Conservation (phyloP, 208 protist species). For the Leishmania gerbilli region DNA sequence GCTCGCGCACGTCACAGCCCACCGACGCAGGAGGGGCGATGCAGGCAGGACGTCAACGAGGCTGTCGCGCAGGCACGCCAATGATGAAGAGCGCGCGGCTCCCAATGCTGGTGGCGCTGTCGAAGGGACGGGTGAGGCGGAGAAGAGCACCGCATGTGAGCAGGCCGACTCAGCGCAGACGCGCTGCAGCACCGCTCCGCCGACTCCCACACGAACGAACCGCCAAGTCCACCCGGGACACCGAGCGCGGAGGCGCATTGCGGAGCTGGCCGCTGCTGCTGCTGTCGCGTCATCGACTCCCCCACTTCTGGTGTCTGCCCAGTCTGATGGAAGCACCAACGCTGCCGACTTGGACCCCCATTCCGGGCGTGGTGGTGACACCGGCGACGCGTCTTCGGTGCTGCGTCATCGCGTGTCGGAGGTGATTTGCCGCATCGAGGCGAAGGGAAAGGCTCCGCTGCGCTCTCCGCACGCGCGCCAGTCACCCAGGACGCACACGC, state of each 20-base stretch:
- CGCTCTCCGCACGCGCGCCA: background rate
- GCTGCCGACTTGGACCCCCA: background rate
- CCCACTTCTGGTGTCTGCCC: background rate
- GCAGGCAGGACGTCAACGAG: background rate
- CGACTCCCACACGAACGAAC: background rate
- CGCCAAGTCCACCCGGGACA: background rate
- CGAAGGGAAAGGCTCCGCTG: background rate
- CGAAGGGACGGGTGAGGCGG: background rate
- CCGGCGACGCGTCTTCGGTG: background rate
- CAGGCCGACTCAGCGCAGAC: background rate
- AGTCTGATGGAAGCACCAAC: background rate
- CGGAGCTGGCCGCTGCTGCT: background rate
- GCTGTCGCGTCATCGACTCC: background rate
- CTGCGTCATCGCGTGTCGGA: constrained; percentile 21
- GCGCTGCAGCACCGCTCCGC: background rate
- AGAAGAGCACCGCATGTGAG: background rate
- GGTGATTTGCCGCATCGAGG: constrained; percentile 18
- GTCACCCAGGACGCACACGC: background rate
- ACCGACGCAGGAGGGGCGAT: background rate
- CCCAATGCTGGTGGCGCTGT: background rate
- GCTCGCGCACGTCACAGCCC: background rate
- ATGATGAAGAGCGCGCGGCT: background rate
- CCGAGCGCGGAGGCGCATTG: no score
- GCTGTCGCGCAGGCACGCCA: background rate
- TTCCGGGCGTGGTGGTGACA: background rate